Percentiles rank a stretch among this genome's conserved stretches.
Evolutionary conservation across 1,139 yeast genomes (phyloP).

Genomic region (Pichia sp.): DNA sequence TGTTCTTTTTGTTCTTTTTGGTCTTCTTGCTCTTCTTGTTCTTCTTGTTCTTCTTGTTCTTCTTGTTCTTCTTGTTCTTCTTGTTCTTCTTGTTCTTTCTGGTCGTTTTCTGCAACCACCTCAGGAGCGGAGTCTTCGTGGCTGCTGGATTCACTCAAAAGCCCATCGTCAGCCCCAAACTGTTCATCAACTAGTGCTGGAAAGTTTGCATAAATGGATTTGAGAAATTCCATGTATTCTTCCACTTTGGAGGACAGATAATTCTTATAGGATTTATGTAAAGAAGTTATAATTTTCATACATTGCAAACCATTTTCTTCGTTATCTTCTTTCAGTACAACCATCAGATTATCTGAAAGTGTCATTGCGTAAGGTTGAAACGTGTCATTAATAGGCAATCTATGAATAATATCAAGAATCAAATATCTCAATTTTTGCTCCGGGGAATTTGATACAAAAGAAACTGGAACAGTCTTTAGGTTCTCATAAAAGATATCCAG

Average conservation of each 20-base stretch:
- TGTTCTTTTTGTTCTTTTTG: conserved; percentile 1
- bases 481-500: conserved; percentile 56
- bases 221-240: conserved; percentile 71
- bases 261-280: conserved; percentile 79
- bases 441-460: conserved; percentile 51
- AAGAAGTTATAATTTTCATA: conserved; percentile 80
- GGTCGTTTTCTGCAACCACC: neutral
- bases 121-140: neutral
- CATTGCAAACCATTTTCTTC: conserved; percentile 94
- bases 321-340: conserved; percentile 64
- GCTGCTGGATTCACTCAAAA: neutral
- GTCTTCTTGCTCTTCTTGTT: neutral
- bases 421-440: conserved; percentile 73
- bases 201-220: conserved; percentile 71
- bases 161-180: conserved; percentile 14
- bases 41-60: neutral
- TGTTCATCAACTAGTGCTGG: conserved; percentile 55
- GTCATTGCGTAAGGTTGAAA: conserved; percentile 64
- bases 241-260: conserved; percentile 64
- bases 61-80: conserved; percentile 1
- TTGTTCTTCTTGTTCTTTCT: neutral
- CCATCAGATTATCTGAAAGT: conserved; percentile 54
- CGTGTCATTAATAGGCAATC: conserved; percentile 77
- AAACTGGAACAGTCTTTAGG: conserved; percentile 64
- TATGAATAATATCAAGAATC: conserved; percentile 69